phyloP scores from a whole-genome alignment of 2,329 filamentous ascomycete species.

The Rhynchosporium agropyri region DNA sequence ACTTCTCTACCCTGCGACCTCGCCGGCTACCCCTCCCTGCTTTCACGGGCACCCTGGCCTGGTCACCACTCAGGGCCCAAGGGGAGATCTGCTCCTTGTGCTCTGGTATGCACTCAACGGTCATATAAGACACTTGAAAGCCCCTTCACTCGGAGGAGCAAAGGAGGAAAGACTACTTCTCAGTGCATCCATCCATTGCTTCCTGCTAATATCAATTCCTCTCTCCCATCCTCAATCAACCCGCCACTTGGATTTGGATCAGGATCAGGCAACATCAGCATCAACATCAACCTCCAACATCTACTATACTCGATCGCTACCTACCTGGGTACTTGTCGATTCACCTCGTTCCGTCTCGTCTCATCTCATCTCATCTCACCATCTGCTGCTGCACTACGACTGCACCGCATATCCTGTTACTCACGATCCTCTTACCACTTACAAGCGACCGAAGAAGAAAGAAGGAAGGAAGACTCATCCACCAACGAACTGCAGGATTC shows the following conservation, averaged over 20 bases:
- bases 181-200: slow-evolving; percentile 23
- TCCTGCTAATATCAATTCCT: slow-evolving; percentile 15
- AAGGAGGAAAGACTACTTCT: slow-evolving; percentile 27
- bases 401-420: slow-evolving; percentile 16
- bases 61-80: slow-evolving; percentile 18
- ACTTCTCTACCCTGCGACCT: not conserved
- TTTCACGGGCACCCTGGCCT: slow-evolving; percentile 4
- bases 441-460: not conserved
- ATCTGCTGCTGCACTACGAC: slow-evolving; percentile 2
- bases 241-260: slow-evolving; percentile 1
- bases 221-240: slow-evolving; percentile 13
- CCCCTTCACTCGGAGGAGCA: slow-evolving; percentile 33
- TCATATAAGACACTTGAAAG: slow-evolving; percentile 39
- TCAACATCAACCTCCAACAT: no score
- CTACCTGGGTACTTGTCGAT: not conserved
- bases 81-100: slow-evolving; percentile 32
- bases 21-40: slow-evolving; percentile 9
- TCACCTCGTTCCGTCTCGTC: slow-evolving; percentile 12
- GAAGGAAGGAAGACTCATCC: slow-evolving; percentile 16
- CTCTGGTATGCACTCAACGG: slow-evolving; percentile 36
- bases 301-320: no score
- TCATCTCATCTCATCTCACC: slow-evolving; percentile 16
- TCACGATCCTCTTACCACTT: slow-evolving; percentile 2
- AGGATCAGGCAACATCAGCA: no score
- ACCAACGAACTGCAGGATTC: not conserved